Evolutionary conservation across 805 yeast species (phyloP).

Genomic region (Cyberlindnera galapagoensis): DNA sequence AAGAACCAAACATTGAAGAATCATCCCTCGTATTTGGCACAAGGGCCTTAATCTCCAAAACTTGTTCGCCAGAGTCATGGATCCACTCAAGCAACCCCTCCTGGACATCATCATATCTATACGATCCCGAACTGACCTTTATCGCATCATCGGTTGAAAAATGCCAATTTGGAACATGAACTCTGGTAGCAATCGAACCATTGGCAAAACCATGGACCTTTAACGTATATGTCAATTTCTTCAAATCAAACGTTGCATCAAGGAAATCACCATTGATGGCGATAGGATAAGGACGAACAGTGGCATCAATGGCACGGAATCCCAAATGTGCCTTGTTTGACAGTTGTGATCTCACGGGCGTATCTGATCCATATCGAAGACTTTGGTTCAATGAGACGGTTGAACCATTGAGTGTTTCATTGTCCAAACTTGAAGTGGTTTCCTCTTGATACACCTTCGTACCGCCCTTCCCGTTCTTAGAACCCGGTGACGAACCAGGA

Average conservation of each 20-base stretch:
- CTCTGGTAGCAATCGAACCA: slow-evolving; percentile 40
- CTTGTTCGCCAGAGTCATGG: slow-evolving; percentile 42
- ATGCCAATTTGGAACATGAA: slow-evolving; percentile 71
- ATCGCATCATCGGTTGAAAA: slow-evolving; percentile 44
- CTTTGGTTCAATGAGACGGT: too few relatives aligned
- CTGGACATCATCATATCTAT: slow-evolving; percentile 39
- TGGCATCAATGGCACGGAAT: slow-evolving; percentile 66
- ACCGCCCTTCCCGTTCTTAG: slow-evolving; percentile 1
- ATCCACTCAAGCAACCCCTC: slow-evolving; percentile 65
- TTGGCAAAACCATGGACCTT: slow-evolving; percentile 32
- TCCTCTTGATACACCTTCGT: too few relatives aligned
- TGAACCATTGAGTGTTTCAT: slow-evolving; percentile 1
- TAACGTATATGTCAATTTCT: slow-evolving; percentile 39
- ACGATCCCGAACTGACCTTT: slow-evolving; percentile 51
- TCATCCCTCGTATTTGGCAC: slow-evolving; percentile 3
- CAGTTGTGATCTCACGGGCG: background rate
- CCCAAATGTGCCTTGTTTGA: slow-evolving; percentile 33
- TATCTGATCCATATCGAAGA: background rate
- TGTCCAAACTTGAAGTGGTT: background rate
- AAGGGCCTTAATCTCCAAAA: slow-evolving; percentile 21
- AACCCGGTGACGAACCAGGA: background rate
- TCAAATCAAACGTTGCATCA: slow-evolving; percentile 53
- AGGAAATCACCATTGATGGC: slow-evolving; percentile 54
- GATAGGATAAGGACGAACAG: slow-evolving; percentile 70
- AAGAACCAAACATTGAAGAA: slow-evolving; percentile 4